Evolutionary conservation across 1,139 yeast genomes (phyloP).

Genomic region (Yamadazyma siamensis): DNA sequence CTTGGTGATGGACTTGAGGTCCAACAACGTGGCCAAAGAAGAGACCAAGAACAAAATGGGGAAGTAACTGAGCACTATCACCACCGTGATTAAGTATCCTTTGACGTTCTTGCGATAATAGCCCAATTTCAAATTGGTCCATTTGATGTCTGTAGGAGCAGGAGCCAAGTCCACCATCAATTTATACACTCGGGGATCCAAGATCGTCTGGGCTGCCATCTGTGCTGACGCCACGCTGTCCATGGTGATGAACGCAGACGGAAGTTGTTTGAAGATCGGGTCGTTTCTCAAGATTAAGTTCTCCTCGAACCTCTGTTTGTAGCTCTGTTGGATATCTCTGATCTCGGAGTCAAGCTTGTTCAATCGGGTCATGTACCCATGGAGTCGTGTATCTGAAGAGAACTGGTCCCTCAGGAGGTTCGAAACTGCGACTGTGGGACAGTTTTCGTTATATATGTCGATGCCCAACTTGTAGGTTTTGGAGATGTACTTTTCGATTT

Average conservation of each 20-base stretch:
- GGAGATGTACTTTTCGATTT: constrained; percentile 47
- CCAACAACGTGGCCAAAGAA: constrained; percentile 68
- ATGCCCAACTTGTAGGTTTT: constrained; percentile 43
- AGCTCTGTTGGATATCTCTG: constrained; percentile 26
- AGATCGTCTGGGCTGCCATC: constrained; percentile 80
- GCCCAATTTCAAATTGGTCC: constrained; percentile 69
- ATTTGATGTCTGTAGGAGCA: constrained; percentile 75
- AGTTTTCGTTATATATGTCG: constrained; percentile 31
- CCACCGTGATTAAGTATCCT: constrained; percentile 56
- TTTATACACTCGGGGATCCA: constrained; percentile 74
- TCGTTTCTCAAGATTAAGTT: constrained; percentile 18
- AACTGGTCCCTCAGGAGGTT: constrained; percentile 7
- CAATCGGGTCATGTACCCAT: constrained; percentile 20
- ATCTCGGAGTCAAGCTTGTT: constrained; percentile 27
- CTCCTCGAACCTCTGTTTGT: constrained; percentile 12
- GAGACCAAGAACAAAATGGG: constrained; percentile 70
- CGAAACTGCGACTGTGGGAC: constrained; percentile 28
- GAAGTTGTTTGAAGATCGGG: constrained; percentile 39
- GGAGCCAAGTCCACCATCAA: constrained; percentile 72
- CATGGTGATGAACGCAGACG: constrained; percentile 79
- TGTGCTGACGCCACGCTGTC: constrained; percentile 82
- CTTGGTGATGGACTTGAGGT: constrained; percentile 64
- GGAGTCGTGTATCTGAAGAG: constrained; percentile 7
- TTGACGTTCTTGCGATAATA: constrained; percentile 52
- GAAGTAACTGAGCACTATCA: constrained; percentile 61